These are phyloP conservation scores for Penicillium nordicum DNA, from an alignment of 2,329 filamentous ascomycete species.

Conservation along the genomic window DNA sequence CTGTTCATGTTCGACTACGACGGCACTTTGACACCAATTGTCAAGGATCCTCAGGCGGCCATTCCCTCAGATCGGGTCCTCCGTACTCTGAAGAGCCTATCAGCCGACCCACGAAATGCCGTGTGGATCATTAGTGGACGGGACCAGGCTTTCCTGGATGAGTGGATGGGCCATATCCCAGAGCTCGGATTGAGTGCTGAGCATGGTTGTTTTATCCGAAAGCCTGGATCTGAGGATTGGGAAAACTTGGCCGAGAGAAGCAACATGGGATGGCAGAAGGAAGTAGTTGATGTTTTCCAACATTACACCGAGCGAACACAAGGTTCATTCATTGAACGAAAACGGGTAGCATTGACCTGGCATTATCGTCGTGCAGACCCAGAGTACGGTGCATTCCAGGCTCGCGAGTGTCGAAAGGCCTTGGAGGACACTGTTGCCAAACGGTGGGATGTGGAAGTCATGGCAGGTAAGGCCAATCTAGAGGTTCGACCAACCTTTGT, in stretches of 20 bases:
- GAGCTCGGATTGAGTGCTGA: conserved; percentile 93
- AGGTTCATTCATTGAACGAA: conserved; percentile 89
- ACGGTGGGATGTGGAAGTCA: conserved; percentile 89
- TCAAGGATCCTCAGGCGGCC: conserved; percentile 83
- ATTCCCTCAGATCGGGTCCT: conserved; percentile 83
- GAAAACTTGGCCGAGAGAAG: conserved; percentile 81
- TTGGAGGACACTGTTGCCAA: conserved; percentile 72
- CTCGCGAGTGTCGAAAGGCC: conserved; percentile 75
- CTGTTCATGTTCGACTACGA: conserved; percentile 99
- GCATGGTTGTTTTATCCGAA: conserved; percentile 90
- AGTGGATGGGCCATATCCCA: conserved; percentile 87
- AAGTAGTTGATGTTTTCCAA: conserved; percentile 80
- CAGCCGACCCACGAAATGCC: conserved; percentile 73
- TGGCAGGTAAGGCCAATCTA: conserved; percentile 93
- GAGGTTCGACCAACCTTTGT: conserved; percentile 96
- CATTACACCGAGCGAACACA: conserved; percentile 83
- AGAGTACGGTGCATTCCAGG: conserved; percentile 75
- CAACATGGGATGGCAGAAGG: conserved; percentile 89
- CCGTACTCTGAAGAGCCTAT: conserved; percentile 72
- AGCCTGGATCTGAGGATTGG: conserved; percentile 75
- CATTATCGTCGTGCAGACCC: conserved; percentile 92
- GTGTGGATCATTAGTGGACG: conserved; percentile 99
- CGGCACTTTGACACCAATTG: conserved; percentile 92
- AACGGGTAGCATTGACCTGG: conserved; percentile 93
- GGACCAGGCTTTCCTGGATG: conserved; percentile 84